Conservation (phyloP, 768 basidiomycete genomes). For the Kwoniella newhampshirensis region DNA sequence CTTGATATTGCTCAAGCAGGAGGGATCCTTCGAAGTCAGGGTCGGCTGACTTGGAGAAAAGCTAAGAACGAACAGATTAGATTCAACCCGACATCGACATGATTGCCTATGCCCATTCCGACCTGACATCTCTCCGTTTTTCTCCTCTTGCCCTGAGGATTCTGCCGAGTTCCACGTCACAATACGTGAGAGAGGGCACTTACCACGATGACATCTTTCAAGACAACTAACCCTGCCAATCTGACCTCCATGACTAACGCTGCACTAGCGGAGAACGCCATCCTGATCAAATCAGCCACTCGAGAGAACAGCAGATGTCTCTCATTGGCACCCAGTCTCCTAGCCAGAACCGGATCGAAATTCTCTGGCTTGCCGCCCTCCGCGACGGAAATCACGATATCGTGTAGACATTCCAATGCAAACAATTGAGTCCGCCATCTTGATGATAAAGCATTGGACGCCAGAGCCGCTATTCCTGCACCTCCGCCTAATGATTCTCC, state of each 20-base stretch:
- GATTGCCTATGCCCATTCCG: too few species aligned
- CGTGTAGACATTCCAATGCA: conserved; percentile 85
- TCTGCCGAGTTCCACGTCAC: too few species aligned
- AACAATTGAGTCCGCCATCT: conserved; percentile 97
- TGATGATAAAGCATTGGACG: conserved; percentile 55
- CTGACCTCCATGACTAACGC: conserved; percentile 95
- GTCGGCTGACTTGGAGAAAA: conserved; percentile 81
- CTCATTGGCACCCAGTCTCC: conserved; percentile 42
- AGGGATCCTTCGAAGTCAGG: conserved; percentile 88
- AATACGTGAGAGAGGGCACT: conserved; percentile 14
- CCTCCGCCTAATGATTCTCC: conserved; percentile 68
- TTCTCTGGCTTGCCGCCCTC: conserved; percentile 77
- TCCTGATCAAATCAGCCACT: conserved; percentile 88
- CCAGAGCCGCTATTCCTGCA: conserved; percentile 19
- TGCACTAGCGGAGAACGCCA: conserved; percentile 96
- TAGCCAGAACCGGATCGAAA: conserved; percentile 71
- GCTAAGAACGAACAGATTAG: conserved; percentile 57
- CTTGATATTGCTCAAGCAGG: conserved; percentile 94
- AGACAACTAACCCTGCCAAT: conserved; percentile 80
- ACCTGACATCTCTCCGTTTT: too few species aligned
- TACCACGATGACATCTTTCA: conserved; percentile 90
- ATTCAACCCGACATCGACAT: too few species aligned
- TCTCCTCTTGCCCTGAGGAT: too few species aligned
- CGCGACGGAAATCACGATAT: conserved; percentile 74
- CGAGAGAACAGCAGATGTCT: conserved; percentile 72